These are phyloP conservation scores for Yamadazyma sp. DNA, from an alignment of 1,139 yeast species.

Conservation along the genomic window DNA sequence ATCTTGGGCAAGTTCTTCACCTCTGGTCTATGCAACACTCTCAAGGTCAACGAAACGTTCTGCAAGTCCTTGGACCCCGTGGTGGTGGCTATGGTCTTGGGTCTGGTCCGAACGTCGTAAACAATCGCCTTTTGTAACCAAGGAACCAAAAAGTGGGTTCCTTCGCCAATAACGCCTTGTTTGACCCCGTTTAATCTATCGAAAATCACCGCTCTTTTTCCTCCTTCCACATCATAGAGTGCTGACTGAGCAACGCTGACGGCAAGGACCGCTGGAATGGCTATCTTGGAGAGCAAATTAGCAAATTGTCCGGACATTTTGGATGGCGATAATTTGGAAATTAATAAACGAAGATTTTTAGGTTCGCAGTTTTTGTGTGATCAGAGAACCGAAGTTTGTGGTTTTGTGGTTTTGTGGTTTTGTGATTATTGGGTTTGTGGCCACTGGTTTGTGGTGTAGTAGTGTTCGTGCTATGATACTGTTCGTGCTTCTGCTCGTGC, in stretches of 20 bases:
- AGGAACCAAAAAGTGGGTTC: constrained; percentile 92
- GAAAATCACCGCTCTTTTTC: constrained; percentile 91
- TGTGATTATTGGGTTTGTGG: too few species aligned
- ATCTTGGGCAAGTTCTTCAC: constrained; percentile 77
- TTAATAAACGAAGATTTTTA: too few species aligned
- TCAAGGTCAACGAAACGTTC: constrained; percentile 87
- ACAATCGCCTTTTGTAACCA: constrained; percentile 93
- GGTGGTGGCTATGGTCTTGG: constrained; percentile 89
- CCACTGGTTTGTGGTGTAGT: too few species aligned
- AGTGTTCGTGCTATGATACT: too few species aligned
- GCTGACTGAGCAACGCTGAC: constrained; percentile 69
- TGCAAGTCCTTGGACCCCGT: constrained; percentile 98
- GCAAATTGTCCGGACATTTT: constrained; percentile 42
- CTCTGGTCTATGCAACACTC: constrained; percentile 94
- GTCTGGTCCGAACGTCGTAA: constrained; percentile 88
- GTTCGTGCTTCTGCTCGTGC: too few species aligned
- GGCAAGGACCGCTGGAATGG: constrained; percentile 70
- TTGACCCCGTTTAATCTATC: constrained; percentile 91
- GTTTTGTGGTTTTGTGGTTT: too few species aligned
- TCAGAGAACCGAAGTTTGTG: background rate
- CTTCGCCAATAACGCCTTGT: constrained; percentile 86
- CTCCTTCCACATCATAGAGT: constrained; percentile 92
- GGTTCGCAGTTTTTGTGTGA: background rate
- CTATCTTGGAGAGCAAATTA: constrained; percentile 47
- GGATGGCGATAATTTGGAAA: constrained; percentile 8